Percentiles rank a stretch among this genome's conserved stretches.
Conservation (phyloP, 495 filamentous ascomycete species). For the Neurospora pannonica region DNA sequence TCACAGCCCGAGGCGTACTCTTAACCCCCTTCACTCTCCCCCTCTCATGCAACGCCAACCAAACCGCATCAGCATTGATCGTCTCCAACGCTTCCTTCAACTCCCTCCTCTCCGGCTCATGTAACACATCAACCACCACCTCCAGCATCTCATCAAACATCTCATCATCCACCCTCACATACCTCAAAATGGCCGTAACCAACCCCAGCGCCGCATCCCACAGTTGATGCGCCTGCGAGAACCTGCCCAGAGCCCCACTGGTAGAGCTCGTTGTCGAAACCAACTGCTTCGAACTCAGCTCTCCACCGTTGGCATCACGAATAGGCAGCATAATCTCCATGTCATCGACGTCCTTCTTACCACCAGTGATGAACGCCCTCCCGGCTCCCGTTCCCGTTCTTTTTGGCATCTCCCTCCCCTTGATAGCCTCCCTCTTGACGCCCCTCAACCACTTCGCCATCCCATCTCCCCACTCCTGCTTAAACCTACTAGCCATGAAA, state of each 20-base stretch:
- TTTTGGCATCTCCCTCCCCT: constrained; percentile 26
- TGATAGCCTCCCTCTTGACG: constrained; percentile 21
- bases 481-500: constrained; percentile 65
- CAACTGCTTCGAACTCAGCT: constrained; percentile 16
- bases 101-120: constrained; percentile 27
- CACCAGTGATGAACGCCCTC: constrained; percentile 8
- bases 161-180: constrained; percentile 50
- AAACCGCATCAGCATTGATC: constrained; percentile 62
- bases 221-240: constrained; percentile 43
- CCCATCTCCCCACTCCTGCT: constrained; percentile 54
- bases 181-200: constrained; percentile 41
- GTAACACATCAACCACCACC: constrained; percentile 43
- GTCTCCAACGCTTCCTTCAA: constrained; percentile 45
- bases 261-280: constrained; percentile 14
- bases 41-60: constrained; percentile 46
- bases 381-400: constrained; percentile 18
- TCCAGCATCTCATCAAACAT: constrained; percentile 61
- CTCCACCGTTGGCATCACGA: not conserved
- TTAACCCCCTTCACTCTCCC: constrained; percentile 24
- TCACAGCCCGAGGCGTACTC: constrained; percentile 26
- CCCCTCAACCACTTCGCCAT: constrained; percentile 34
- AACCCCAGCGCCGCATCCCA: constrained; percentile 51
- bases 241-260: constrained; percentile 32
- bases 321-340: constrained; percentile 21
- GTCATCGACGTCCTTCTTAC: not conserved